Base-by-base conservation (phyloP, 1,284 basidiomycete genomes). In the Schizophyllum commune region DNA sequence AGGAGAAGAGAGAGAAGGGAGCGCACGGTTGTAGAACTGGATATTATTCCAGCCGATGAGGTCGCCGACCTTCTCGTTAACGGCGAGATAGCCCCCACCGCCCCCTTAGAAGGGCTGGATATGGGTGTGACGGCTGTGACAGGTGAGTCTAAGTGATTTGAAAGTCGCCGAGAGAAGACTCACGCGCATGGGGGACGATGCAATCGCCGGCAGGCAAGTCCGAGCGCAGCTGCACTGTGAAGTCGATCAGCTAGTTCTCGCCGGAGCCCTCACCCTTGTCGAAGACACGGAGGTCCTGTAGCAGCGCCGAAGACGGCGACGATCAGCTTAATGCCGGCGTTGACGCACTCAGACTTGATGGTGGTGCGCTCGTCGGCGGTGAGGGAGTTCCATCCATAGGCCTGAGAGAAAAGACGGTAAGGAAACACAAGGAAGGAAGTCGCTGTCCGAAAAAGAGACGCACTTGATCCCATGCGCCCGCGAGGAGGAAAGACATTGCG, bases 11-110 rank as follows among this genome's bases (percentile, higher is more conserved):
- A 17, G 17, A 47, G 8, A 8, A 47, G 9, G 9, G 8, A 9
- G 9, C 39, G 9, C 3, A 85, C 84, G 85, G 68, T 88, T 86
- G 70, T 87, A 86, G 72, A 86, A 86, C 78, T 86, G 68, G 17
- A 77, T 73, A 65, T 78, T 77, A 64, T 78, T 77, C 80, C 81
- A 84, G 65, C 85, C 83, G 55, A 85, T 84, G 62, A 82, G 66
- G 65, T 68, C 75, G 9, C 87, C 87, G 27, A 88, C 85, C 6
- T 72, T 68, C 56, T 73, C 61, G 69, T 88, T 72, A 21, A 85
- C 80, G 57, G 74, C 78, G 32, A 86, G 75, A 68, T 88, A 88
- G 8, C 81, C 85, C 60, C 86, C 86, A 17, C 79, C 82, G 22
- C 76, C 73, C 73, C 77, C 55, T 66, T 70, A 56, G 65, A 74